Base-by-base conservation (phyloP, 2,329 filamentous ascomycete genomes). In the Phaeophleospora eucalypticola region DNA sequence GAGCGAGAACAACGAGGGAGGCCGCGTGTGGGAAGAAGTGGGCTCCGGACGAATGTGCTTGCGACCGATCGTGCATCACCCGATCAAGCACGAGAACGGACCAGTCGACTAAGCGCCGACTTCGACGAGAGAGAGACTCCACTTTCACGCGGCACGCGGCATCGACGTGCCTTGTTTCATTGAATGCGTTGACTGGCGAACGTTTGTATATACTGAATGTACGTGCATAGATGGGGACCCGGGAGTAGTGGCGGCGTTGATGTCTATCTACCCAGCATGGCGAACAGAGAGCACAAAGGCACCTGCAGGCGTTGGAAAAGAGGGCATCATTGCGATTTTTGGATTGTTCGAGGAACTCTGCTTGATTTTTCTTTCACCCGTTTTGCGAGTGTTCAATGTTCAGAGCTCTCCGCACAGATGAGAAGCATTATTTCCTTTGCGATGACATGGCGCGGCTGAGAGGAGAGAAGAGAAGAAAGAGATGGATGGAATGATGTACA, bases 21-120 rank as follows among this genome's bases (percentile, higher is more conserved):
- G 68, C 4, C 56, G 51, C 16, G 53, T 52, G 43, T 40, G 54
- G 29, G 66, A 70, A 48, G 59, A 66, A 52, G 65, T 42, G 59
- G 70, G 58, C 51, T 68, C 59, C 43, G 73, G 73, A 33, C 64
- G 73, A 33, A 66, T 76, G 60, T 76, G 73, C 58, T 61, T 76
- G 53, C 63, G 68, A 46, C 64, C 67, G 18, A 69, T 63, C 17
- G 60, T 76, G 33, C 70, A 71, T 58, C 73, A 76, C 56, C 73
- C 73, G 4, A 68, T 76, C 57, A 76, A 76, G 61, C 65, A 68
- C 44, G 73, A 76, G 54, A 63, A 62, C 41, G 68, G 68, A 14
- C 66, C 57, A 12, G 49, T 49, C n/a, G 49, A 45, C 27, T 29
- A 12, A 29, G 24, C 24, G 12, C 12, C 24, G n/a, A n/a, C n/a